Evolutionary conservation across 2,329 filamentous ascomycete species (phyloP), one percentile per base, ranked within the genome.

Genomic region (Tricladium varicosporioides): DNA sequence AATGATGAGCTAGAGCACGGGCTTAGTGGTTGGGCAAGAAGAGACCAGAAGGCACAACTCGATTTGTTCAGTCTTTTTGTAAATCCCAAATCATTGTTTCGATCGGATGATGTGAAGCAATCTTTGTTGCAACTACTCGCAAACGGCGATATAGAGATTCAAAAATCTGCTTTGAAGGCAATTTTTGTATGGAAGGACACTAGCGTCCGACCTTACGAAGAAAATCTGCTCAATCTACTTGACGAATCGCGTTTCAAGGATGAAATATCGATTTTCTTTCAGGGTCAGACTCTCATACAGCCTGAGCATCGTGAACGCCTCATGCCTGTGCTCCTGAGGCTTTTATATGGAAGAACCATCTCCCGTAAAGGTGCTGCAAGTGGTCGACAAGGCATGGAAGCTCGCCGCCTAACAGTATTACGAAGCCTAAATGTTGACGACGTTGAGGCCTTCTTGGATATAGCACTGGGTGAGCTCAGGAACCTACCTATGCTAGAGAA

Each of bases 181-280:
- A 83, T 99, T 7, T 79, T 97, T 52, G 84, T 91, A 0, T 99
- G 94, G 93, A 97, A 96, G 71, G 83, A 89, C 57, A 80, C 87
- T 1, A 85, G 81, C 8, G 78, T 99, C 50, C 81, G 81, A 58
- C 80, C 86, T 0, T 96, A 97, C 68, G 85, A 92, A 66, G 92
- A 97, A 64, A 91, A 92, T 64, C 74, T 99, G 19, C 81, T 91
- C 60, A 92, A 91, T 65, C 78, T 99, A 1, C 81, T 97, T 8
- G 94, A 99, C 63, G 94, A 97, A 61, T 86, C 89, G 19, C 84
- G 90, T 49, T 96, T 97, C 74, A 91, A 92, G 68, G 94, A 97
- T 67, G 93, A 97, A 70, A 80, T 99, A n/a, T 88, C 91, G 0
- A 85, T 94, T 4, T 88, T 99, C 62, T 81, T 99, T 53, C 88